phyloP scores from a whole-genome alignment of 2,329 filamentous ascomycete genomes.

The Neonectria punicea region DNA sequence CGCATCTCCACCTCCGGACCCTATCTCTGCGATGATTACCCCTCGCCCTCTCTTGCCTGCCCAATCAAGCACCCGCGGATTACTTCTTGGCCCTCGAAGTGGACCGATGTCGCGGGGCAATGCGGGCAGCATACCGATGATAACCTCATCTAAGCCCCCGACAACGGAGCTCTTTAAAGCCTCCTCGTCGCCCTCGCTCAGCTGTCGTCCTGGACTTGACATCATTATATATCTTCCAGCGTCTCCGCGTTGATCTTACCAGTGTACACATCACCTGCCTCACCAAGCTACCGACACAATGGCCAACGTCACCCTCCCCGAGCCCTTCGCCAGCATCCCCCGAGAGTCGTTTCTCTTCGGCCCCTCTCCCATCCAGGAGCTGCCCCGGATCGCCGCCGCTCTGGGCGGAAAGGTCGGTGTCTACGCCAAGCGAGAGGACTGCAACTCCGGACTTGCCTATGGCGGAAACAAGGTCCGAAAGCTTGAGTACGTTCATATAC shows the following conservation, averaged over 20 bases:
- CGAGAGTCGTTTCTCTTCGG: conserved; percentile 71
- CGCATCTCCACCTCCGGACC: conserved; percentile 9
- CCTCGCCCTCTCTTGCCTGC: conserved; percentile 2
- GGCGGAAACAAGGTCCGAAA: conserved; percentile 78
- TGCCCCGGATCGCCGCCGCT: conserved; percentile 71
- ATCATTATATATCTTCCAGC: background rate
- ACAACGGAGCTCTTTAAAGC: conserved; percentile 21
- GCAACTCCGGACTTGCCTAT: conserved; percentile 73
- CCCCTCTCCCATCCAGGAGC: conserved; percentile 73
- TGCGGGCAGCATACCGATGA: conserved; percentile 14
- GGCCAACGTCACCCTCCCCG: conserved; percentile 59
- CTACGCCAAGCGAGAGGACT: conserved; percentile 79
- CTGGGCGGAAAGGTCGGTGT: conserved; percentile 69
- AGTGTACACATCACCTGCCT: background rate
- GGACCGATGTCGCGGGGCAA: conserved; percentile 20
- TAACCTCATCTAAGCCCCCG: conserved; percentile 17
- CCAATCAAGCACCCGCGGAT: conserved; percentile 19
- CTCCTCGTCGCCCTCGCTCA: background rate
- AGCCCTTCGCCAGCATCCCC: conserved; percentile 72
- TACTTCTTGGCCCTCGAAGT: conserved; percentile 8
- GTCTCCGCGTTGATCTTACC: background rate
- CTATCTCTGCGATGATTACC: conserved; percentile 5
- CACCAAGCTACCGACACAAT: conserved; percentile 32
- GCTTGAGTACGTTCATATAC: conserved; percentile 60
- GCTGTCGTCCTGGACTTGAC: background rate